Conservation (phyloP, 2,329 filamentous ascomycete genomes). For the Fusarium pseudoanthophilum region DNA sequence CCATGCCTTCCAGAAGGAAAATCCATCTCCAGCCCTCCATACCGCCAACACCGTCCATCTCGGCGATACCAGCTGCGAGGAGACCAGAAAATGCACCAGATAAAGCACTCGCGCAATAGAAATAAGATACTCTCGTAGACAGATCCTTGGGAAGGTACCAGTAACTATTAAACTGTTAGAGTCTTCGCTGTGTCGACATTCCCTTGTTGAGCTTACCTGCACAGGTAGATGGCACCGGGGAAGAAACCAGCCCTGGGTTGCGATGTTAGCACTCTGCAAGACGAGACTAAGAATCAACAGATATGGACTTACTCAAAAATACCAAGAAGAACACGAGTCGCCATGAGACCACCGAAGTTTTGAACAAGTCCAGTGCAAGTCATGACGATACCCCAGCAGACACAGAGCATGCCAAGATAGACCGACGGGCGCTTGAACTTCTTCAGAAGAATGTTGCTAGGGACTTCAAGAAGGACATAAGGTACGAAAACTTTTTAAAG, state of each 20-base stretch:
- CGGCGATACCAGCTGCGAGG: constrained; percentile 72
- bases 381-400: constrained; percentile 73
- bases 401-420: constrained; percentile 36
- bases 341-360: constrained; percentile 69
- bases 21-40: constrained; percentile 48
- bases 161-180: constrained; percentile 54
- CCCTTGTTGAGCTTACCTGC: constrained; percentile 51
- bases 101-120: constrained; percentile 81
- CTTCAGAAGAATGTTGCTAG: constrained; percentile 45
- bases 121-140: constrained; percentile 70
- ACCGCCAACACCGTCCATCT: constrained; percentile 71
- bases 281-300: too few relatives aligned
- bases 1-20: constrained; percentile 42
- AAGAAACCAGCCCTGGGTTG: constrained; percentile 68
- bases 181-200: background rate
- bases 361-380: constrained; percentile 70
- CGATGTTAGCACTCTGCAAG: too few relatives aligned
- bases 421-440: constrained; percentile 39
- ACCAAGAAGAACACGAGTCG: constrained; percentile 72
- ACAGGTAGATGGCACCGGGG: constrained; percentile 77
- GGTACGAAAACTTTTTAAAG: constrained; percentile 34
- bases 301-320: constrained; percentile 62
- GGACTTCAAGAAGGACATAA: constrained; percentile 41
- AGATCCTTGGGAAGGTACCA: constrained; percentile 76
- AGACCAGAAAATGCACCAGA: constrained; percentile 79